Evolutionary conservation across 768 basidiomycete genomes (phyloP), one percentile per base, ranked within the genome.

Genomic region (Pleurotus salmoneostramineus): DNA sequence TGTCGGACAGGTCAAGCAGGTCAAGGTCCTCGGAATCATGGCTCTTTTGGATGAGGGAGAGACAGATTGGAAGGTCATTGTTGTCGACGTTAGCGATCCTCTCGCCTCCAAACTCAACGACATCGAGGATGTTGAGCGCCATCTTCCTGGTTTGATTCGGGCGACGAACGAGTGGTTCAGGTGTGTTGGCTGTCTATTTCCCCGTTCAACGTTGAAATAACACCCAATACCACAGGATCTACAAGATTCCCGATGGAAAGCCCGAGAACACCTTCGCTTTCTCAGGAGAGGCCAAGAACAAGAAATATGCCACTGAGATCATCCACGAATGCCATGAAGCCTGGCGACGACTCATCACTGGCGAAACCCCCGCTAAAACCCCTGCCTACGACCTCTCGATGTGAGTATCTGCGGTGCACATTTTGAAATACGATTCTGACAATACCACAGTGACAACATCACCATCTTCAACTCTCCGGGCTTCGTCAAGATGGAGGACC

Each of bases 11-110:
- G 84, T 99, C 74, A 99, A 98, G 80, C 97, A 98, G 74, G 97
- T 99, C 85, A 99, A 99, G 82, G 91, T 99, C 63, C 92, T 99
- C 68, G 97, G 97, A 61, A 96, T 98, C 84, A 98, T 98, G 96
- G 97, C 97, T 58, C 82, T 98, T 58, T 88, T 98, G 64, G 97
- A 99, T 70, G 97, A 98, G 72, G 97, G 97, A 66, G 97, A 98
- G 80, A 98, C 97, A 63, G 97, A 98, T 80, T 99, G 97, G 97
- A 99, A 99, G 77, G 92, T 99, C 78, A 85, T 99, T 74, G 97
- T 96, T 71, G 93, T 98, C 63, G 97, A 98, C 71, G 84, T 97
- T 61, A 84, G 85, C 64, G 97, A 98, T 71, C 96, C 97, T 44
- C 88, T 98, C 60, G 97, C 97, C 12, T 80, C 91, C 69, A 93